phyloP scores from a whole-genome alignment of 2,329 filamentous ascomycete species.

The Aquanectria penicillioides region DNA sequence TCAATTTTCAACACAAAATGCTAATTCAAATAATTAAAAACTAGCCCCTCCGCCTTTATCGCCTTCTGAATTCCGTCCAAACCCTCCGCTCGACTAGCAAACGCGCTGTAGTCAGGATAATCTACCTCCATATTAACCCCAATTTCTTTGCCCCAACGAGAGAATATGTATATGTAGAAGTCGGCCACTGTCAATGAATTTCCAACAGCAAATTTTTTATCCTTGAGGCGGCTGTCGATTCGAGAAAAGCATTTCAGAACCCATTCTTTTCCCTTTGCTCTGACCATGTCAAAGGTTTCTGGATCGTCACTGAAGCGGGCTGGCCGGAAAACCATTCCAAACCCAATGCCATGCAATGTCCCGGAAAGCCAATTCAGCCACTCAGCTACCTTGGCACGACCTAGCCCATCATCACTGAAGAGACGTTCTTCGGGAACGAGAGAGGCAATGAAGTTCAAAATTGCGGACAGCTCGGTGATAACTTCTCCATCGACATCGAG shows the following conservation, averaged over 20 bases:
- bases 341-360: slow-evolving; percentile 44
- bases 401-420: slow-evolving; percentile 29
- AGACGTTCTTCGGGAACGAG: slow-evolving; percentile 33
- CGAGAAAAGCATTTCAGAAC: slow-evolving; percentile 12
- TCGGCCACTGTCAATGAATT: slow-evolving; percentile 26
- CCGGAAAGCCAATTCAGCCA: slow-evolving; percentile 48
- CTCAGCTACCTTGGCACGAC: slow-evolving; percentile 41
- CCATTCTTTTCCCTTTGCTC: background rate
- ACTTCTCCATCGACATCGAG: slow-evolving; percentile 41
- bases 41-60: slow-evolving; percentile 17
- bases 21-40: background rate
- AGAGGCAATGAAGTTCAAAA: slow-evolving; percentile 45
- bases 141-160: slow-evolving; percentile 25
- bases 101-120: slow-evolving; percentile 7
- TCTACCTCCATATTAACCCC: slow-evolving; percentile 21
- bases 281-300: background rate
- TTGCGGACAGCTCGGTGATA: slow-evolving; percentile 47
- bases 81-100: slow-evolving; percentile 3
- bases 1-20: background rate
- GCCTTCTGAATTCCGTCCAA: slow-evolving; percentile 19
- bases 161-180: slow-evolving; percentile 35
- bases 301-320: slow-evolving; percentile 39
- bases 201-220: slow-evolving; percentile 13
- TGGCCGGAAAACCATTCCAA: slow-evolving; percentile 39
- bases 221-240: slow-evolving; percentile 7